Evolutionary conservation across 2,329 filamentous ascomycete species (phyloP).

Genomic region (Aspergillus pseudoglaucus): DNA sequence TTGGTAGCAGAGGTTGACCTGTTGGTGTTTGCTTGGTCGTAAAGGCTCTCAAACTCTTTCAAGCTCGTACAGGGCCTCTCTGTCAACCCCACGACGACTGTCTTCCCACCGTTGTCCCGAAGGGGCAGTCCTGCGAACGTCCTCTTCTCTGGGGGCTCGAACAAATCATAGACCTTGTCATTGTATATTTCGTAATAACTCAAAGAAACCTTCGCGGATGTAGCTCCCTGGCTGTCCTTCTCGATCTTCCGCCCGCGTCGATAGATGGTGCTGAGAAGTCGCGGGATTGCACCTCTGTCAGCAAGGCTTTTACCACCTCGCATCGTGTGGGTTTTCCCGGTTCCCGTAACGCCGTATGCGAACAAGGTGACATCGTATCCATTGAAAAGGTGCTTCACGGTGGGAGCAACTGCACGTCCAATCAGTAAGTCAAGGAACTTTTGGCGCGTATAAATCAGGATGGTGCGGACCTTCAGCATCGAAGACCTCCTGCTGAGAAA

Average conservation of each 20-base stretch:
- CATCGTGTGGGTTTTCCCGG: slow-evolving; percentile 95
- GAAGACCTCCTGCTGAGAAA: slow-evolving; percentile 81
- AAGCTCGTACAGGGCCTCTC: slow-evolving; percentile 75
- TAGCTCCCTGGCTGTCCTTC: slow-evolving; percentile 68
- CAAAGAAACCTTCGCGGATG: slow-evolving; percentile 65
- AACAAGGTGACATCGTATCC: slow-evolving; percentile 86
- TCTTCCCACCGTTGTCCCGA: slow-evolving; percentile 79
- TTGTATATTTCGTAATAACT: slow-evolving; percentile 98
- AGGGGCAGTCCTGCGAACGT: slow-evolving; percentile 73
- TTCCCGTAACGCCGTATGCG: slow-evolving; percentile 87
- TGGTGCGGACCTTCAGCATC: slow-evolving; percentile 70
- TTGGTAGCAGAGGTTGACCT: slow-evolving; percentile 85
- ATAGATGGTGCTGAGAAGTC: slow-evolving; percentile 78
- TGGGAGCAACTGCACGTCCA: slow-evolving; percentile 65
- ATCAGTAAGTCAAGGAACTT: slow-evolving; percentile 11
- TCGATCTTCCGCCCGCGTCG: slow-evolving; percentile 75
- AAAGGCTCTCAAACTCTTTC: slow-evolving; percentile 83
- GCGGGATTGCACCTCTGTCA: slow-evolving; percentile 80
- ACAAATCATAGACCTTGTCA: slow-evolving; percentile 87
- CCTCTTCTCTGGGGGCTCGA: slow-evolving; percentile 81
- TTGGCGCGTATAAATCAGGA: slow-evolving; percentile 1
- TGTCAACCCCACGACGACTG: slow-evolving; percentile 76
- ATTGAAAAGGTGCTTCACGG: slow-evolving; percentile 79
- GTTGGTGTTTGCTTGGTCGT: slow-evolving; percentile 88
- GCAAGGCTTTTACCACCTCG: slow-evolving; percentile 79